Base-by-base conservation (phyloP, 169 alveolate genomes). In the Perkinsus marinus region DNA sequence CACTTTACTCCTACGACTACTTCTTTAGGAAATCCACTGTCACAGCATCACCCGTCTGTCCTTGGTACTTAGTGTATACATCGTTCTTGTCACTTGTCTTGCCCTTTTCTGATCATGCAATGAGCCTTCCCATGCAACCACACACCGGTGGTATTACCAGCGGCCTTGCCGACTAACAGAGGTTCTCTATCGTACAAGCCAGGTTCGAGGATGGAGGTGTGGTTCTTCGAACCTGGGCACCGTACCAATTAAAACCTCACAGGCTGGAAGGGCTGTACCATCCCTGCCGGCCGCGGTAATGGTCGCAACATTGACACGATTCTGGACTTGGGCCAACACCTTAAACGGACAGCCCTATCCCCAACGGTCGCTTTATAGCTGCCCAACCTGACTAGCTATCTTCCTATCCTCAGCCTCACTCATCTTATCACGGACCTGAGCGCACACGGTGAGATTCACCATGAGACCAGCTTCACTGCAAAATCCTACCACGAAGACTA, bases 401-500 rank as follows among this genome's bases (percentile, higher is more conserved):
- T 95, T 90, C 68, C 94, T 96, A 92, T 95, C 97, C 90, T 94
- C 95, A 36, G 91, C 90, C 91, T 95, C 97, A n/a, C 95, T 93
- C 41, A 95, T 94, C 89, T 95, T 94, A 90, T 95, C 97, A 2
- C 79, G 79, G 34, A 57, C 79, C 79, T 57, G 34, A 57, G 36
- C 30, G 46, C 10, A 41, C 10, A 41, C 34, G 34, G n/a, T n/a
- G n/a, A n/a, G n/a, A n/a, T n/a, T n/a, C n/a, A 26, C 79, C 22
- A 13, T 6, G 79, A 30, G 37, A 57, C 79, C 79, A 19, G 3
- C 79, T 57, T 16, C 5, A 26, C 26, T 6, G 79, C 26, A 2
- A 30, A 13, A 92, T 22, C 95, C 90, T 39, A 98, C 97, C 36
- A 98, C 94, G 93, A 97, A 98, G 26, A 98, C 95, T 89, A 98